Conservation (phyloP, 73 alveolate species). For the Paramecium sonneborni region DNA sequence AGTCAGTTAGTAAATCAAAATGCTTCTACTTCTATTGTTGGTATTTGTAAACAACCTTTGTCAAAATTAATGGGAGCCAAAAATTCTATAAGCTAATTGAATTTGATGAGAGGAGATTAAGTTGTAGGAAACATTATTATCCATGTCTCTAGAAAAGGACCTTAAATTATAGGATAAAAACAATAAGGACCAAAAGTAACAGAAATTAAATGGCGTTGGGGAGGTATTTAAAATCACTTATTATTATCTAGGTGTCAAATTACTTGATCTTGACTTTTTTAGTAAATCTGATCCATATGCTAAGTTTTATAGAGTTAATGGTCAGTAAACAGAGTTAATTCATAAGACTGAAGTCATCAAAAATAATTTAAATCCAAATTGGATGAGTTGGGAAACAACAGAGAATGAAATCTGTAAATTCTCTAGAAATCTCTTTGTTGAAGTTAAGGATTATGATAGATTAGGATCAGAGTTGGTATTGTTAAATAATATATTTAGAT, state of each 20-base stretch:
- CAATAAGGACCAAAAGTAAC: background rate
- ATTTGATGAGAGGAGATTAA: background rate
- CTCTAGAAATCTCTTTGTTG: background rate
- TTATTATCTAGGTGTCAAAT: background rate
- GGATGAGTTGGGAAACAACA: constrained; percentile 53
- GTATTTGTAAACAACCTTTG: background rate
- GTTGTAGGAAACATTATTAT: background rate
- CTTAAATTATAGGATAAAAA: background rate
- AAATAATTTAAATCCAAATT: constrained; percentile 37
- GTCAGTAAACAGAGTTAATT: background rate
- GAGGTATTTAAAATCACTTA: background rate
- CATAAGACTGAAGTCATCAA: constrained; percentile 41
- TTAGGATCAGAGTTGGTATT: background rate
- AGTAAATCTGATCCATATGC: constrained; percentile 46
- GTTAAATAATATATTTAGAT: background rate
- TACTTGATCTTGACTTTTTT: constrained; percentile 31
- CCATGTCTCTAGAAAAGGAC: background rate
- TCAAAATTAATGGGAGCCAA: constrained; percentile 9
- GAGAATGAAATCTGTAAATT: background rate
- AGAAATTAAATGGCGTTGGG: constrained; percentile 48
- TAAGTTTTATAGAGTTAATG: constrained; percentile 6
- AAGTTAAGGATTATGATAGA: constrained; percentile 44
- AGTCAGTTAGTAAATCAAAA: background rate
- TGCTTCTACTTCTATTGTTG: background rate
- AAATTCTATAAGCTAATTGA: constrained; percentile 8